Percentiles rank a stretch among this genome's conserved stretches.
Evolutionary conservation across 73 alveolate genomes (phyloP).

Genomic region (Tetrahymena borealis): DNA sequence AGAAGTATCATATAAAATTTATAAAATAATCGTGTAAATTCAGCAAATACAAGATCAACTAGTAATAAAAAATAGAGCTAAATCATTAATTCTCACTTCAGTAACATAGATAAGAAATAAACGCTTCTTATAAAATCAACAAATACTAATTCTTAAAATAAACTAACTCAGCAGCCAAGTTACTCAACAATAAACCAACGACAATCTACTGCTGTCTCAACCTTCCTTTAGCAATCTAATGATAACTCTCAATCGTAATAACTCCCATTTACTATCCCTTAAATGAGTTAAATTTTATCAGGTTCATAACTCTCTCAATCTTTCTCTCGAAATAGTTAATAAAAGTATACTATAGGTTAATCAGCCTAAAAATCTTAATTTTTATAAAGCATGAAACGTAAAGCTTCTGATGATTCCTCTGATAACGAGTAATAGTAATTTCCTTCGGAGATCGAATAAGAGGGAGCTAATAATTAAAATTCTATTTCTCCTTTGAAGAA

Average conservation of each 20-base stretch:
- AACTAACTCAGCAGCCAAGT: neutral
- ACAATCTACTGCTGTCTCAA: neutral
- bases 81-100: neutral
- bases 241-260: neutral
- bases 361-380: neutral
- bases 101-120: neutral
- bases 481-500: no score
- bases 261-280: neutral
- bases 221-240: neutral
- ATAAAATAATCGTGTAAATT: neutral
- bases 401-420: neutral
- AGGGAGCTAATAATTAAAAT: no score
- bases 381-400: neutral
- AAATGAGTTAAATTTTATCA: neutral
- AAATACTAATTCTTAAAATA: neutral
- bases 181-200: neutral
- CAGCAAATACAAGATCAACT: neutral
- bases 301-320: neutral
- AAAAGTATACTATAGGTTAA: neutral
- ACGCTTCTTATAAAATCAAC: neutral
- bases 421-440: neutral
- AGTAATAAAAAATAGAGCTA: neutral
- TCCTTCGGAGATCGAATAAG: no score
- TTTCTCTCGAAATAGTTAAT: neutral
- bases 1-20: neutral